Conservation (phyloP, 306 rosid species). For the Clitoria ternatea region DNA sequence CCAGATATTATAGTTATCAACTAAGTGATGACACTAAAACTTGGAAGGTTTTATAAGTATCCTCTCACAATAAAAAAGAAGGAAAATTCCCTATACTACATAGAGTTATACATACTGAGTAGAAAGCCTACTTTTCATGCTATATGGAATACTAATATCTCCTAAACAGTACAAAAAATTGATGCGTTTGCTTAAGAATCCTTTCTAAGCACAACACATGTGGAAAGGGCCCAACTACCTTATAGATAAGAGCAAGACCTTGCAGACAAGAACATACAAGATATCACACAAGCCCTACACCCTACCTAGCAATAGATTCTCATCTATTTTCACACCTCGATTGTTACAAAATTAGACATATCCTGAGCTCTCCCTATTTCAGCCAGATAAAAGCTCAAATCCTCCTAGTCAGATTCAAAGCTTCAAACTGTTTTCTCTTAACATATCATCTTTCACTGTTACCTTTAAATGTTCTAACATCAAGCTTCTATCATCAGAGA, state of each 20-base stretch:
- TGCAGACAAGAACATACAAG: slow-evolving; percentile 11
- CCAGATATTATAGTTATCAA: neutral
- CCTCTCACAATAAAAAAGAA: neutral
- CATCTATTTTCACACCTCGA: neutral
- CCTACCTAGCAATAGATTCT: neutral
- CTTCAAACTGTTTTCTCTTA: neutral
- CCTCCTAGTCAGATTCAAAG: neutral
- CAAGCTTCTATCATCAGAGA: neutral
- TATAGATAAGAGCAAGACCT: neutral
- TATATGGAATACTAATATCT: neutral
- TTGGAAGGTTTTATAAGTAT: neutral
- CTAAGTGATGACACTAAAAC: neutral
- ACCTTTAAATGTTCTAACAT: slow-evolving; percentile 1
- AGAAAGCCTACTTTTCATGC: neutral
- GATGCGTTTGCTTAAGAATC: neutral
- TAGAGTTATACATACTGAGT: neutral
- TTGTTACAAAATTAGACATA: neutral
- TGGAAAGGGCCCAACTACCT: neutral
- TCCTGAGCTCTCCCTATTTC: neutral
- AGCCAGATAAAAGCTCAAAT: neutral
- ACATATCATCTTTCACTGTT: neutral
- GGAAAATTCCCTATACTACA: neutral
- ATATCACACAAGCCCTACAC: neutral
- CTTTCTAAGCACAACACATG: neutral
- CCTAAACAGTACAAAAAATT: neutral